These are phyloP conservation scores for Apiotrichum sp. DNA, from an alignment of 1,284 basidiomycete genomes.

Conservation along the genomic window DNA sequence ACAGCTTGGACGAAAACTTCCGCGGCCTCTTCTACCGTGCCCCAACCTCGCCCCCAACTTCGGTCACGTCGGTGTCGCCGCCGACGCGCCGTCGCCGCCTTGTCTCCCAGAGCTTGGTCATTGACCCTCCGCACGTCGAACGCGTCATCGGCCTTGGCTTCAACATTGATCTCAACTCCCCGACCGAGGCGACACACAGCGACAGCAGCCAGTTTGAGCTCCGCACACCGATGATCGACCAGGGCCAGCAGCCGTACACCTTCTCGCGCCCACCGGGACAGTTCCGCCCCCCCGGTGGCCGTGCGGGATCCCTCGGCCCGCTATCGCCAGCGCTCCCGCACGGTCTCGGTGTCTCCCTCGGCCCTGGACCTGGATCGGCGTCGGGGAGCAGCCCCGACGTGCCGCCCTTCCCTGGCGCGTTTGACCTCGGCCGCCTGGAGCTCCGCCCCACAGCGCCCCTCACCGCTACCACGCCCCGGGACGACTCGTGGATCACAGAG, in stretches of 20 bases:
- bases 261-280: not conserved
- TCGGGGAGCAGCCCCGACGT: too few species aligned
- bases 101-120: not conserved
- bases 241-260: not conserved
- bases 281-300: not conserved
- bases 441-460: not conserved
- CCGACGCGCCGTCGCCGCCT: not conserved
- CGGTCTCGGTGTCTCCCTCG: not conserved
- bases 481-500: constrained; percentile 18
- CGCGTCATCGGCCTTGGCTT: constrained; percentile 12
- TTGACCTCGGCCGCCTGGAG: too few species aligned
- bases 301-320: not conserved
- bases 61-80: not conserved
- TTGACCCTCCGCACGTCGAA: constrained; percentile 1
- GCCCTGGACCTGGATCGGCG: not conserved
- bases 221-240: constrained; percentile 18
- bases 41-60: constrained; percentile 20
- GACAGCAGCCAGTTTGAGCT: constrained; percentile 26
- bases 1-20: constrained; percentile 15
- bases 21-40: constrained; percentile 42
- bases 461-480: not conserved
- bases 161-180: not conserved
- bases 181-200: constrained; percentile 4
- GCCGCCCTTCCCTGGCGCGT: too few species aligned
- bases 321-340: not conserved